Conservation (phyloP, 2,329 filamentous ascomycete genomes). For the Dryadomyces quercus-mongolicae region DNA sequence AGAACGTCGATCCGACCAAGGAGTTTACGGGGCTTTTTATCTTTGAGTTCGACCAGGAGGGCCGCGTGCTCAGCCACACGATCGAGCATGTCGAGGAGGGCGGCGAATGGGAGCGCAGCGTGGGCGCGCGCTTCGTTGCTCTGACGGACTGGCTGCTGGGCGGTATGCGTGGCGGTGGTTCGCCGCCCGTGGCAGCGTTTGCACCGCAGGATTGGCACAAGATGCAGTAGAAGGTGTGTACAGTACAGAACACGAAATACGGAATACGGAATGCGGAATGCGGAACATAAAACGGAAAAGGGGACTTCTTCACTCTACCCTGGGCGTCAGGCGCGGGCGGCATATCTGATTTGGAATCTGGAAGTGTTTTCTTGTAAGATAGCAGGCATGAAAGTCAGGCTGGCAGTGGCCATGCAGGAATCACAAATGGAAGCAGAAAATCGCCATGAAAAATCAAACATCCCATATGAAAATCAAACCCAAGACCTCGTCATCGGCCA, state of each 20-base stretch:
- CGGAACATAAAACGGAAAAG: not conserved
- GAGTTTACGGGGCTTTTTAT: conserved; percentile 88
- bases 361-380: not conserved
- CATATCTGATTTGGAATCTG: too few relatives aligned
- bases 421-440: not conserved
- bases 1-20: conserved; percentile 33
- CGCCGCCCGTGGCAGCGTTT: conserved; percentile 11
- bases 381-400: not conserved
- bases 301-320: conserved; percentile 11
- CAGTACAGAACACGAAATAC: too few relatives aligned
- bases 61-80: conserved; percentile 73
- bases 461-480: not conserved
- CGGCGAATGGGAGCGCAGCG: conserved; percentile 67
- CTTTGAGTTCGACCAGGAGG: conserved; percentile 87
- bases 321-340: conserved; percentile 2
- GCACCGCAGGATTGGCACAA: conserved; percentile 7
- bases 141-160: conserved; percentile 92
- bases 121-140: conserved; percentile 75
- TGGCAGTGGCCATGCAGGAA: too few relatives aligned
- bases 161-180: conserved; percentile 43
- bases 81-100: conserved; percentile 88
- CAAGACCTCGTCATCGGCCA: not conserved
- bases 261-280: not conserved
- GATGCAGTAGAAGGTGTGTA: too few relatives aligned
- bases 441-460: not conserved